A percentile compares a stretch with the other conserved stretches of the same genome.
Conservation (phyloP, 257 asterid genomes). For the Verbena officinalis region DNA sequence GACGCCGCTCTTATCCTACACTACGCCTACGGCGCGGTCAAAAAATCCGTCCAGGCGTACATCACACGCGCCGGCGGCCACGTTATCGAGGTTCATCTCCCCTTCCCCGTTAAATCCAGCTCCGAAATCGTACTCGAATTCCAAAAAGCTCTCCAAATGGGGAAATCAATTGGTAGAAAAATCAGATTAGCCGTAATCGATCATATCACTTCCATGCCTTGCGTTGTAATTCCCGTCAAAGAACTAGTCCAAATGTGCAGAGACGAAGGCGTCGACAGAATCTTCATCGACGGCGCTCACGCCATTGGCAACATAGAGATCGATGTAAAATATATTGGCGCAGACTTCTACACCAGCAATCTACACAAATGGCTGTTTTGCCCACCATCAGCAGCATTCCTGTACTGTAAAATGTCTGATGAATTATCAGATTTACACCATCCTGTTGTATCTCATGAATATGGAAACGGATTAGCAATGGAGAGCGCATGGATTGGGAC, state of each 20-base stretch:
- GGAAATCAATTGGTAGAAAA: constrained; percentile 50
- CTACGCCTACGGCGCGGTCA: constrained; percentile 83
- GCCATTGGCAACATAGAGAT: constrained; percentile 74
- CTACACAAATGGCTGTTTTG: constrained; percentile 83
- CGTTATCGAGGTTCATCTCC: constrained; percentile 77
- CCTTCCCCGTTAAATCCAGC: constrained; percentile 66
- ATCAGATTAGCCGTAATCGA: constrained; percentile 82
- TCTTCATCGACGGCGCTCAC: constrained; percentile 83
- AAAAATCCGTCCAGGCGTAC: constrained; percentile 78
- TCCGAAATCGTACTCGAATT: constrained; percentile 61
- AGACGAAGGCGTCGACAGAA: constrained; percentile 65
- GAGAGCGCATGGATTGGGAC: constrained; percentile 92
- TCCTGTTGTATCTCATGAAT: constrained; percentile 75
- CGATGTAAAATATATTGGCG: constrained; percentile 71
- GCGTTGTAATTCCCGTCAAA: constrained; percentile 70
- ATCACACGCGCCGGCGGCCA: constrained; percentile 84
- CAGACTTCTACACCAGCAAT: constrained; percentile 78
- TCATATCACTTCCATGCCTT: constrained; percentile 87
- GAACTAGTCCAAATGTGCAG: constrained; percentile 70
- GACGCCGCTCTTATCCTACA: constrained; percentile 78
- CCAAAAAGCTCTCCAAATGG: constrained; percentile 57
- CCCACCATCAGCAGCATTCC: constrained; percentile 77
- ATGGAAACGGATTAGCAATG: constrained; percentile 76
- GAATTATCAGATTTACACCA: constrained; percentile 61
- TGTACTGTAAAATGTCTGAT: constrained; percentile 63